phyloP scores from a whole-genome alignment of 306 rosid species.

The Glycyrrhiza uralensis region DNA sequence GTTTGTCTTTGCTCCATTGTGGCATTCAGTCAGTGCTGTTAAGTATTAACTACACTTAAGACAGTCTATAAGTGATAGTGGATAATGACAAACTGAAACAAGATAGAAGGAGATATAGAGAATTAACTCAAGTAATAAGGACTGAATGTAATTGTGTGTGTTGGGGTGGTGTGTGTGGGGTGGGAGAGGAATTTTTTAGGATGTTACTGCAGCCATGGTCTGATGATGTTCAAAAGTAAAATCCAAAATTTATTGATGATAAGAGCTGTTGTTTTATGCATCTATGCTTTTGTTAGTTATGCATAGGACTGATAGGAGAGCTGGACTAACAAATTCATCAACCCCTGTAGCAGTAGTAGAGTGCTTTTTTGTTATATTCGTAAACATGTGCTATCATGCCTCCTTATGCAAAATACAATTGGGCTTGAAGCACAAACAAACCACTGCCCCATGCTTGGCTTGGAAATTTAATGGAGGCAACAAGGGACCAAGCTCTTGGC shows the following conservation, averaged over 20 bases:
- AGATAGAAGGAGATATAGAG: neutral
- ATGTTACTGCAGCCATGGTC: neutral
- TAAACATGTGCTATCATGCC: neutral
- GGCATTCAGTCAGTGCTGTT: neutral
- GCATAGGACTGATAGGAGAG: neutral
- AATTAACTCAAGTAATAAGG: neutral
- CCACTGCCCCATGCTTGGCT: neutral
- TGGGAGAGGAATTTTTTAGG: neutral
- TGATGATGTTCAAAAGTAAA: neutral
- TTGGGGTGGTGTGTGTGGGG: no score
- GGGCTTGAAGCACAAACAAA: neutral
- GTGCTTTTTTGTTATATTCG: neutral
- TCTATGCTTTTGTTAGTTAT: neutral
- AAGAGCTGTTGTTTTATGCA: neutral
- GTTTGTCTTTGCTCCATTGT: conserved; percentile 44
- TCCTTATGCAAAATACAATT: neutral
- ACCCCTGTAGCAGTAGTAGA: neutral
- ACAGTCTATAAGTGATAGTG: neutral
- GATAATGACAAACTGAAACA: neutral
- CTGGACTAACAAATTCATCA: neutral
- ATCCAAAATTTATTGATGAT: neutral
- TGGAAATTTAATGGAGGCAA: neutral
- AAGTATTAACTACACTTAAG: neutral
- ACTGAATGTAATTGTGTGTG: neutral
- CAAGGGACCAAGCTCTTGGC: neutral